A percentile compares a stretch with the other conserved stretches of the same genome.
These are phyloP conservation scores for Citrullus colocynthis DNA, from an alignment of 306 rosid species.

Conservation along the genomic window DNA sequence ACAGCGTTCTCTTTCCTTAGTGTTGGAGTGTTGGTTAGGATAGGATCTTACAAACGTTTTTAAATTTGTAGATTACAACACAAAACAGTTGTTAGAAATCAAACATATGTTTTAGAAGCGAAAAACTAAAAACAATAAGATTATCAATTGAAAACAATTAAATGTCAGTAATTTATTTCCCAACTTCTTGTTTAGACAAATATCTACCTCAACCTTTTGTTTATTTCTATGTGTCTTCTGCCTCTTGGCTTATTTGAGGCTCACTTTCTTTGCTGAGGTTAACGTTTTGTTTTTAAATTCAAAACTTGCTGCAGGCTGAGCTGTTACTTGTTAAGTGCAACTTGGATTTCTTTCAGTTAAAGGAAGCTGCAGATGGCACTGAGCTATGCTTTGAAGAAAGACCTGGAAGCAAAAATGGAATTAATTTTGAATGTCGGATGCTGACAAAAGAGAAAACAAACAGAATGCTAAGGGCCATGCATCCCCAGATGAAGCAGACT, in stretches of 20 bases:
- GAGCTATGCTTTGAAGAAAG: constrained; percentile 31
- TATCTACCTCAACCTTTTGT: neutral
- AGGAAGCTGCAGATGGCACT: constrained; percentile 25
- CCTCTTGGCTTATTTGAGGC: neutral
- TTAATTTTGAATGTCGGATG: constrained; percentile 23
- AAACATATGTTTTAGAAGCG: neutral
- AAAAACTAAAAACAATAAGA: neutral
- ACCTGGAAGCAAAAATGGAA: constrained; percentile 12
- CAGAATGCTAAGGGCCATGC: constrained; percentile 27
- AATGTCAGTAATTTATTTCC: neutral
- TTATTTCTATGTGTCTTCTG: neutral
- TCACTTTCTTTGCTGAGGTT: neutral
- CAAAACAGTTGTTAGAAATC: neutral
- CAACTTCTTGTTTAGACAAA: neutral
- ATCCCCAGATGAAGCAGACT: constrained; percentile 38
- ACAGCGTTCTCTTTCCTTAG: neutral
- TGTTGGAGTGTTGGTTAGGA: neutral
- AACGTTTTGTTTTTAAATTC: neutral
- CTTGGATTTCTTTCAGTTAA: constrained; percentile 43
- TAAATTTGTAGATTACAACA: neutral
- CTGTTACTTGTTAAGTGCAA: constrained; percentile 45
- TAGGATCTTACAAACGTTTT: neutral
- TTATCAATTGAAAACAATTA: neutral
- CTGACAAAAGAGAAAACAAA: constrained; percentile 25
- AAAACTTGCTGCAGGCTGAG: constrained; percentile 49